Evolutionary conservation across 768 basidiomycete genomes (phyloP), one percentile per base, ranked within the genome.

Genomic region (Pleurotus sapidus): DNA sequence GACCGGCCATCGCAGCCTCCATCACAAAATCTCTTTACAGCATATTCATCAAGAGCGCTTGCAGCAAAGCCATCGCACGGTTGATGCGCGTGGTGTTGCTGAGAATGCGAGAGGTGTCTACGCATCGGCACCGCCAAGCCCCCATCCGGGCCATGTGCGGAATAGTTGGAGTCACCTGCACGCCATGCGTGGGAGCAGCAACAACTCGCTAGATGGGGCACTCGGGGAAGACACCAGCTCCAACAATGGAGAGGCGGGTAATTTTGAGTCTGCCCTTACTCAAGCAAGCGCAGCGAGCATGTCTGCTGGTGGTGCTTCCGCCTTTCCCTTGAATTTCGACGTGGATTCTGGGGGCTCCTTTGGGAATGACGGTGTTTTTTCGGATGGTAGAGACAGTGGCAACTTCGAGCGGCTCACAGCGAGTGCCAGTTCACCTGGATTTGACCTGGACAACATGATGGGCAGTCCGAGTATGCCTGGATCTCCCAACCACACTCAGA

Each of bases 11-110:
- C 34, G 51, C 1, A 42, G 51, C 38, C 38, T 54, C 18, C 51
- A 42, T 54, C 51, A 42, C 39, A 54, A 54, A 54, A 54, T 54
- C n/a, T 54, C 51, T 5, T 23, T 54, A 5, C 51, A 54, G 39
- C 51, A 54, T 25, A 54, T 54, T 8, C 51, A 54, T 25, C 51
- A 54, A 24, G 51, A 54, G 39, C 34, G 51, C 5, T 42, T 54
- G 18, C 37, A 54, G 17, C 51, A 54, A 51, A 34, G 34, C 3
- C 49, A 51, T 38, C 49, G 49, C 15, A 37, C 37, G 8, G 30
- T 37, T 15, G 49, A 51, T 51, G 51, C 37, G 2, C 39, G 34
- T 5, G 39, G 39, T 8, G 9, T 54, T n/a, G 38, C 23, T 54
- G 42, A 45, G n/a, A 45, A 45, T 23, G 39, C 51, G 18, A 39